These are phyloP conservation scores for Euclidium syriacum DNA, from an alignment of 345 rosid species.

Conservation along the genomic window DNA sequence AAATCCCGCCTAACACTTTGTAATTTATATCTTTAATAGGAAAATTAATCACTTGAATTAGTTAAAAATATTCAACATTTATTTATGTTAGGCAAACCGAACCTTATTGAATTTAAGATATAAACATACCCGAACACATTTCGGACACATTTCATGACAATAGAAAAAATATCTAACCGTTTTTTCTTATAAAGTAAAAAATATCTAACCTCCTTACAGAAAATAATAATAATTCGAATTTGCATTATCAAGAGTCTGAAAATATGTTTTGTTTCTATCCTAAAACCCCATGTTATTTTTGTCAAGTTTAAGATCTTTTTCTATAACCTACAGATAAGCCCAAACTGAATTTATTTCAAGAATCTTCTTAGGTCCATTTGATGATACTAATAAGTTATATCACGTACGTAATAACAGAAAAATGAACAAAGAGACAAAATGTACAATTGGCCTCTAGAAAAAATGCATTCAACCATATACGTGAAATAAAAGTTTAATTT, in stretches of 20 bases:
- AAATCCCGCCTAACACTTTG: slow-evolving; percentile 24
- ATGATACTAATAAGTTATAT: slow-evolving; percentile 9
- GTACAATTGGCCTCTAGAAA: slow-evolving; percentile 15
- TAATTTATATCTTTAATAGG: neutral
- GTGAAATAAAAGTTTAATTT: neutral
- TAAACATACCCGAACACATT: neutral
- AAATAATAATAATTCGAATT: neutral
- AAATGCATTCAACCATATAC: slow-evolving; percentile 15
- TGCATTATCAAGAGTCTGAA: neutral
- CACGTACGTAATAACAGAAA: slow-evolving; percentile 22
- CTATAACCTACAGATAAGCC: slow-evolving; percentile 3
- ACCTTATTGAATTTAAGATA: neutral
- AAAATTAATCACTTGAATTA: neutral
- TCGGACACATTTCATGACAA: neutral
- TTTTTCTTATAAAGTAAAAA: too few relatives aligned
- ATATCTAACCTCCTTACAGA: neutral
- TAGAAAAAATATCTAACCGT: neutral
- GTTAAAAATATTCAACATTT: neutral
- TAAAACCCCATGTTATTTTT: neutral
- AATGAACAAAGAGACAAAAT: slow-evolving; percentile 23
- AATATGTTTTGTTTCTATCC: slow-evolving; percentile 15
- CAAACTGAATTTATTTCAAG: slow-evolving; percentile 19
- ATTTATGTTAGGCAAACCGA: slow-evolving; percentile 8
- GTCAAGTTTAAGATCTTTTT: slow-evolving; percentile 12
- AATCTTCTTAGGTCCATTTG: slow-evolving; percentile 30